Evolutionary conservation across 129 eudicot species (phyloP), one percentile per base, ranked within the genome.

Genomic region (Erigeron canadensis): DNA sequence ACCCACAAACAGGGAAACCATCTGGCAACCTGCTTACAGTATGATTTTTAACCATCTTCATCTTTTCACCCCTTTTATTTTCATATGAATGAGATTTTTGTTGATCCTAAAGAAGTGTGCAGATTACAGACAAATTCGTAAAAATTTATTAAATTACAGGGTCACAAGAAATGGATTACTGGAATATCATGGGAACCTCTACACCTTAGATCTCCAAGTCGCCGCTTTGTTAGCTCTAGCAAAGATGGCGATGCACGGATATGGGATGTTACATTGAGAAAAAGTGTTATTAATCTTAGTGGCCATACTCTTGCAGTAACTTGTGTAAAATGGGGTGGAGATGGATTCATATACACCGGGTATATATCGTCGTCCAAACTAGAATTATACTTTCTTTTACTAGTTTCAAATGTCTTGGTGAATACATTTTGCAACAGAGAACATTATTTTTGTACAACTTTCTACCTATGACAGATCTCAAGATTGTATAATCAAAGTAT

Each of bases 301-400:
- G 97, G 98, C 21, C 98, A 94, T 66, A 89, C 98, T 75, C 93
- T 94, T 72, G 98, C 98, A 70, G 83, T 94, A 65, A 94, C 98
- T 67, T 94, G 96, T 78, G 98, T 94, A 66, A 94, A 94, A 78
- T 94, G 98, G 98, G 97, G 98, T 70, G 97, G 97, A 46, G 98
- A 94, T 86, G 98, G 98, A 48, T 71, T 94, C 45, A 94, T 94
- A 71, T 94, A 94, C 72, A 94, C 98, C 8, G 98, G 98, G 98
- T 87, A 94, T 63, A 72, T 63, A 72, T 61, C 41, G 66, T 82
- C 56, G 34, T 66, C 15, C 9, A 77, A 67, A 37, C 63, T 79
- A 65, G 5, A 28, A 17, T 65, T 45, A 42, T 19, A 13, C 22
- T 54, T 41, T n/a, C 43, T 61, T 43, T 55, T 10, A 7, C 23